Base-by-base conservation (phyloP, 2,329 filamentous ascomycete genomes). In the Stagonosporopsis cucurbitacearum region DNA sequence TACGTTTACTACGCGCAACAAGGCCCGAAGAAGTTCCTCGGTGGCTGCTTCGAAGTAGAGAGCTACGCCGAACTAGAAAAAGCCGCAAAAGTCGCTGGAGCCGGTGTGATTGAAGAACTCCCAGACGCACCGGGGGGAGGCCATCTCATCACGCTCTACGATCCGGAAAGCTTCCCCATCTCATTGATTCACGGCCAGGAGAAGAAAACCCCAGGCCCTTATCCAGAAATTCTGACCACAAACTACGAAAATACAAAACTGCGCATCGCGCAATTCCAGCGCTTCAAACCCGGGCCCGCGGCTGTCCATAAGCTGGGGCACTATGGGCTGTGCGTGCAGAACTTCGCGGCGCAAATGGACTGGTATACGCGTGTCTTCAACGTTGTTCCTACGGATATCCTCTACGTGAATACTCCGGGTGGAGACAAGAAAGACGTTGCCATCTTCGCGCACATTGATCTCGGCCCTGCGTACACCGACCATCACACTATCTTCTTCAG, bases 41-140 rank as follows among this genome's bases (percentile, higher is more conserved):
- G 86, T 2, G 79, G 81, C 0, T 83, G 79, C 1, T 88, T 85
- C 59, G 82, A 81, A 32, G 86, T 88, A 6, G 82, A 83, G 58
- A 80, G 78, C 6, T 77, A 81, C 62, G 80, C 80, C 2, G 85
- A 88, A 56, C 78, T 88, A 2, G 77, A 82, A 43, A 75, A 75
- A 3, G 72, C 79, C 2, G 70, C 78, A 32, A 74, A 77, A 12
- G 72, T 87, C 2, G 80, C 82, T 0, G 64, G 73, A 49, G 79
- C 83, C 2, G 79, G 79, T 1, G 70, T 74, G 1, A 77, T 86
- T 15, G 77, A 83, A 53, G 80, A 84, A 11, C 63, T 81, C 1
- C 54, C 37, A 2, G 81, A 83, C 54, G 81, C 81, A 0, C 84
- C 84, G 0, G 84, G 84, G 2, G 83, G 77, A 35, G 83, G 84